These are phyloP conservation scores for Solanum chacoense DNA, from an alignment of 305 asterid species.

Conservation along the genomic window DNA sequence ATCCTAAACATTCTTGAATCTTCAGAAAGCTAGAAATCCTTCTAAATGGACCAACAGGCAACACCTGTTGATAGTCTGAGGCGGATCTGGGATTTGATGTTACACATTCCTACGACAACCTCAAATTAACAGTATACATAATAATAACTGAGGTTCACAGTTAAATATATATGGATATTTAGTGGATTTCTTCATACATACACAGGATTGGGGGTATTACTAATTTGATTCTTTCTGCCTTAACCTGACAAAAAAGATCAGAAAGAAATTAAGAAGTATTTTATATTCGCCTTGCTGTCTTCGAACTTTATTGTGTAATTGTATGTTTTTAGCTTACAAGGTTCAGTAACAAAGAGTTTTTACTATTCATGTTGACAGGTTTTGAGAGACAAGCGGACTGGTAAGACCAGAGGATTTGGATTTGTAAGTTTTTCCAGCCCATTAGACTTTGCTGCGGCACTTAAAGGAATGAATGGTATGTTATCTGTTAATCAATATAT, in stretches of 20 bases:
- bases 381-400: conserved; percentile 89
- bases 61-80: background rate
- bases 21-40: background rate
- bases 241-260: background rate
- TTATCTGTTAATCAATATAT: background rate
- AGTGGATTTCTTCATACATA: background rate
- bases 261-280: background rate
- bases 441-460: conserved; percentile 70
- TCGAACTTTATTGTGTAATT: background rate
- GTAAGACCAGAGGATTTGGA: conserved; percentile 91
- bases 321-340: background rate
- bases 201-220: background rate
- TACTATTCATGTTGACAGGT: conserved; percentile 30
- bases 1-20: background rate
- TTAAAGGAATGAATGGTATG: conserved; percentile 89
- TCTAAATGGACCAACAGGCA: background rate
- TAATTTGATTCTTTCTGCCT: background rate
- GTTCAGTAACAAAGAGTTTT: background rate
- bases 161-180: background rate
- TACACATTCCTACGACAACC: background rate
- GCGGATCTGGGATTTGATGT: background rate
- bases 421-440: conserved; percentile 87
- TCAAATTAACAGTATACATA: background rate
- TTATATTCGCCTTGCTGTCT: background rate
- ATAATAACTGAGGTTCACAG: background rate